Percentiles rank a stretch among this genome's conserved stretches.
Evolutionary conservation across 352 stramenopile species (phyloP).

Genomic region (Pythium grandisporangium): DNA sequence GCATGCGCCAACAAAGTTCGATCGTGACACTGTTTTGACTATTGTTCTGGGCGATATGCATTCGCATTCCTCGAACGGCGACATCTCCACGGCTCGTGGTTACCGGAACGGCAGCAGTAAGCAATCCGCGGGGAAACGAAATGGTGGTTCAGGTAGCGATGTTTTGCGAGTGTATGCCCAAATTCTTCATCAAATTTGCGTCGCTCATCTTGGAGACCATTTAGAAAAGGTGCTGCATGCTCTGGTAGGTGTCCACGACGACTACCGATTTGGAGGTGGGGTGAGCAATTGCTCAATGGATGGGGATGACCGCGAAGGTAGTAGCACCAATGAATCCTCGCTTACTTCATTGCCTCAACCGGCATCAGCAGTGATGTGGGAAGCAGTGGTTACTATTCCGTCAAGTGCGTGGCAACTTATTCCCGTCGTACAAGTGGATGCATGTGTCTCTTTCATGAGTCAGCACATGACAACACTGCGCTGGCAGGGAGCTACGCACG

Average conservation of each 20-base stretch:
- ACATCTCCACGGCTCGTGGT: too few species aligned
- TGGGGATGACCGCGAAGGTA: too few species aligned
- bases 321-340: too few species aligned
- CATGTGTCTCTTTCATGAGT: constrained; percentile 15
- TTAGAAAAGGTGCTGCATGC: constrained; percentile 75
- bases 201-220: constrained; percentile 61
- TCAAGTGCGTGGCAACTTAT: constrained; percentile 13
- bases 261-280: constrained; percentile 79
- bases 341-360: too few species aligned
- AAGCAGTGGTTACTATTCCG: constrained; percentile 18
- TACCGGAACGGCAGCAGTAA: too few species aligned
- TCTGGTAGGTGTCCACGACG: constrained; percentile 69
- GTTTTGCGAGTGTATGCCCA: constrained; percentile 69
- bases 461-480: constrained; percentile 17
- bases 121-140: too few species aligned
- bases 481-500: constrained; percentile 13
- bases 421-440: constrained; percentile 13
- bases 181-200: constrained; percentile 58
- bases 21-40: constrained; percentile 70
- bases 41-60: constrained; percentile 72
- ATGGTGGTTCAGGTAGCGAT: too few species aligned
- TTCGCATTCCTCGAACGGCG: too few species aligned
- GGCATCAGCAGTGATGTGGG: constrained; percentile 59
- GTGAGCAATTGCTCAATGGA: too few species aligned
- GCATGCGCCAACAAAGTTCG: constrained; percentile 54